Base-by-base conservation (phyloP, 2,329 filamentous ascomycete species). In the Apiospora arundinis region DNA sequence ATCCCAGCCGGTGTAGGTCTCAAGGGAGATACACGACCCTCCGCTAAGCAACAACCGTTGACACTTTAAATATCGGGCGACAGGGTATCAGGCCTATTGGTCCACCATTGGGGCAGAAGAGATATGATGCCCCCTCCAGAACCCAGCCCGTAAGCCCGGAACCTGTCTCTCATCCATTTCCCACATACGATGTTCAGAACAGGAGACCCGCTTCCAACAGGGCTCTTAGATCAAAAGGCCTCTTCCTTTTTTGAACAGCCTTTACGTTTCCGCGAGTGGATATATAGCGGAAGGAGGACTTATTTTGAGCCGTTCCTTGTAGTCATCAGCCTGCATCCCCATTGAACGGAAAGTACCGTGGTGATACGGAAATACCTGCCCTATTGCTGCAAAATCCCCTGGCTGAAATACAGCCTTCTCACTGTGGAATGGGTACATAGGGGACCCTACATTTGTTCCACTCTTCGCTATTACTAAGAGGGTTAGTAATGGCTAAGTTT, bases 81-180 rank as follows among this genome's bases (percentile, higher is more conserved):
- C 16, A 18, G 28, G 28, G 18, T 60, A 16, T 60, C 16, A 28
- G 18, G 21, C 37, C 28, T 28, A 21, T 63, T 40, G 56, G 37
- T 32, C 56, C 56, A 40, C 56, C 56, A 11, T n/a, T n/a, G 56
- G 21, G 37, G 56, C 56, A 18, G 56, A 63, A 40, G 32, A n/a
- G 32, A 63, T 63, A 63, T 63, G 32, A 63, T n/a, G 32, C 28
- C 56, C 56, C 56, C 56, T 40, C 56, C 32, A 63, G 28, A 40
- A 18, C 56, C 56, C 32, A 40, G 28, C 56, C 56, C 56, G 21
- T 7, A 60, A 12, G 1, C 52, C 56, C 56, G 21, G 16, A 60
- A 12, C 4, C 52, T 60, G 16, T 12, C 52, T 37, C 28, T 9
- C 28, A 60, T 32, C 25, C 25, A 56, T 32, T 56, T 56, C 25